phyloP scores from a whole-genome alignment of 2,329 filamentous ascomycete species.

The Blastomyces emzantsi region DNA sequence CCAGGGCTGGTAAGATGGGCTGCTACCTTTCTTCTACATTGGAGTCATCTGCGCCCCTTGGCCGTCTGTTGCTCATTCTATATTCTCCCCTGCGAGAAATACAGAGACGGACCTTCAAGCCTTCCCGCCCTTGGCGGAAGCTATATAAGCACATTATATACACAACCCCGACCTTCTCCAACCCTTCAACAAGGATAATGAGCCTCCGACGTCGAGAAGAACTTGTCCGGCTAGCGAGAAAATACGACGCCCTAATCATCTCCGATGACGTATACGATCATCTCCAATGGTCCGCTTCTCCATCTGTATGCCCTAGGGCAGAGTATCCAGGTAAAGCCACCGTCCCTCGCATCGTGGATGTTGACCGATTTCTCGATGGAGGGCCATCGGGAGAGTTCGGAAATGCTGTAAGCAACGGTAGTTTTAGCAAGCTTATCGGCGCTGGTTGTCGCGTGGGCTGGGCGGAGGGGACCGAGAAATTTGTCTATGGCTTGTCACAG shows the following conservation, averaged over 20 bases:
- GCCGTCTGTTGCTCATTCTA: neutral
- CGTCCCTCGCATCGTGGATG: conserved; percentile 66
- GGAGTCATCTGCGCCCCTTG: neutral
- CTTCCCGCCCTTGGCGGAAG: conserved; percentile 54
- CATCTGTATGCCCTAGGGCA: conserved; percentile 14
- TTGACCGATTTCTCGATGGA: conserved; percentile 61
- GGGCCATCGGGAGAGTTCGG: conserved; percentile 59
- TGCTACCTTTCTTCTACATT: neutral
- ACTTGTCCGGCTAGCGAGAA: conserved; percentile 67
- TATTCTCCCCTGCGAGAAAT: neutral
- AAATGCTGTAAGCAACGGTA: conserved; percentile 75
- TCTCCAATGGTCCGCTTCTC: conserved; percentile 60
- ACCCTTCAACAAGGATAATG: conserved; percentile 81
- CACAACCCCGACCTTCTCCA: conserved; percentile 77
- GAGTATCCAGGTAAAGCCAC: conserved; percentile 12
- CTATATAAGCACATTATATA: conserved; percentile 85
- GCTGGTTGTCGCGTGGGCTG: conserved; percentile 83
- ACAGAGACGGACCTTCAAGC: conserved; percentile 40
- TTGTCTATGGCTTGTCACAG: conserved; percentile 52
- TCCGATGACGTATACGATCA: conserved; percentile 94
- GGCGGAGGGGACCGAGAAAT: conserved; percentile 61
- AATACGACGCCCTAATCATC: conserved; percentile 72
- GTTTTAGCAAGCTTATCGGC: conserved; percentile 78
- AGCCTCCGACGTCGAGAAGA: conserved; percentile 55
- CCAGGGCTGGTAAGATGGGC: neutral